Conservation (phyloP, 345 rosid genomes). For the Trapa bicornis region DNA sequence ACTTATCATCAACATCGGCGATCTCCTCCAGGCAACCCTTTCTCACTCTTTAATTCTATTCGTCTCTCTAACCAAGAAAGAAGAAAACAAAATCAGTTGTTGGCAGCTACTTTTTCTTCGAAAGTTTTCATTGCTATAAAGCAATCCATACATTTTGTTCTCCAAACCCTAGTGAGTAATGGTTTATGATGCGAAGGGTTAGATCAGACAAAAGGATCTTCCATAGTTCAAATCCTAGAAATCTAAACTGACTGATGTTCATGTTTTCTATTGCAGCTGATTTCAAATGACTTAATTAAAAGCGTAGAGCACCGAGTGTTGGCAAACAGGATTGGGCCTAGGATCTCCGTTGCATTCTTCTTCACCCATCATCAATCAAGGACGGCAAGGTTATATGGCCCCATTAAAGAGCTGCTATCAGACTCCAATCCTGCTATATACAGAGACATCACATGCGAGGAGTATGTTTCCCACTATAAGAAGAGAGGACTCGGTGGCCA, state of each 20-base stretch:
- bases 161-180: no score
- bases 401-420: slow-evolving; percentile 30
- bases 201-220: not conserved
- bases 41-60: not conserved
- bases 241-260: not conserved
- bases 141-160: no score
- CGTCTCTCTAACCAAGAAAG: no score
- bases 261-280: slow-evolving; percentile 16
- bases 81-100: not conserved
- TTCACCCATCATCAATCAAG: slow-evolving; percentile 11
- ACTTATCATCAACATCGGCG: slow-evolving; percentile 44
- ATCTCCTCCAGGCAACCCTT: slow-evolving; percentile 41
- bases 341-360: slow-evolving; percentile 34
- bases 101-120: not conserved
- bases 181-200: no score
- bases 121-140: no score
- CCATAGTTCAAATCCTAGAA: not conserved
- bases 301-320: slow-evolving; percentile 38
- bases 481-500: slow-evolving; percentile 28
- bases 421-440: slow-evolving; percentile 27
- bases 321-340: slow-evolving; percentile 26
- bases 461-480: slow-evolving; percentile 8
- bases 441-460: slow-evolving; percentile 17
- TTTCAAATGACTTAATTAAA: slow-evolving; percentile 34
- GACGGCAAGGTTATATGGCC: slow-evolving; percentile 16